phyloP scores from a whole-genome alignment of 371 early-diverging fungal species.

The Actinomortierella wolfii region DNA sequence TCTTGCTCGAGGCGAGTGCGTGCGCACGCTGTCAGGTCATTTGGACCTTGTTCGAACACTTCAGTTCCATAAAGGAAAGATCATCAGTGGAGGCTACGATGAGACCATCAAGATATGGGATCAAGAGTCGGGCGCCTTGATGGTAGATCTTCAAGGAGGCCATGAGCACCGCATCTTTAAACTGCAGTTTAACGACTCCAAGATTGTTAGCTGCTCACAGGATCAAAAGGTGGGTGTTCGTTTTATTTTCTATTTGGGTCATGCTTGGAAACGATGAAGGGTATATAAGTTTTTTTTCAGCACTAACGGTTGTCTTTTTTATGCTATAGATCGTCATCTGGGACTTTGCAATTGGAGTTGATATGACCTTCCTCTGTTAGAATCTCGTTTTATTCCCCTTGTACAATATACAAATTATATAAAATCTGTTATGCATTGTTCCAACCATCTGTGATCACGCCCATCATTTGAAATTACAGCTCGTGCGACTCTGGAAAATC shows the following conservation, averaged over 20 bases:
- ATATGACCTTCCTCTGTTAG: conserved; percentile 58
- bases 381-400: conserved; percentile 3
- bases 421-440: no score
- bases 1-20: conserved; percentile 66
- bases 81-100: conserved; percentile 87
- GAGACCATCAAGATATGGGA: conserved; percentile 88
- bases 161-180: conserved; percentile 83
- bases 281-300: no score
- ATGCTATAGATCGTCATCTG: conserved; percentile 67
- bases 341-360: conserved; percentile 76
- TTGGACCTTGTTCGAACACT: conserved; percentile 81
- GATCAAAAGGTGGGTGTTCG: conserved; percentile 57
- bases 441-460: no score
- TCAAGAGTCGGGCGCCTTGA: conserved; percentile 56
- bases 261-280: no score
- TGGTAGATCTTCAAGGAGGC: conserved; percentile 59
- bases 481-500: no score
- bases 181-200: conserved; percentile 79
- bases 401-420: conserved; percentile 3
- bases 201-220: conserved; percentile 85
- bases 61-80: conserved; percentile 61
- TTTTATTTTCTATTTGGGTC: no score
- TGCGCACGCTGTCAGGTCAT: conserved; percentile 74
- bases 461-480: no score
- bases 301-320: no score